phyloP scores from a whole-genome alignment of 441 rosid genomes.

The Erodium texanum region DNA sequence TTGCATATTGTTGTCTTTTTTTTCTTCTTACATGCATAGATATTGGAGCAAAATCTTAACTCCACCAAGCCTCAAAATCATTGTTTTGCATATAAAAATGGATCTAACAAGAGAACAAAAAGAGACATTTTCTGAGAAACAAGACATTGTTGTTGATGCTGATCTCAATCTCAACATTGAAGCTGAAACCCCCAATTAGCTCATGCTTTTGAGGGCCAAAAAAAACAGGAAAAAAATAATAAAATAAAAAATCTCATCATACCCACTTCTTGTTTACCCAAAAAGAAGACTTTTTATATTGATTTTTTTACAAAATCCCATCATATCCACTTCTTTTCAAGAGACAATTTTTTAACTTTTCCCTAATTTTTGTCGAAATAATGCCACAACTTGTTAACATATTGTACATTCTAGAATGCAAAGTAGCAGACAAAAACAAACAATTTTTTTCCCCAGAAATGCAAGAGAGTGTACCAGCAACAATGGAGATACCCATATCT shows the following conservation, averaged over 20 bases:
- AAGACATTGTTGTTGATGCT: not conserved
- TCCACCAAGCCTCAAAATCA: not conserved
- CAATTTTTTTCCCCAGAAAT: not conserved
- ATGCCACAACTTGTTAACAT: not conserved
- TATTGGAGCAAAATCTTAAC: not conserved
- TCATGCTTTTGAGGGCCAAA: not conserved
- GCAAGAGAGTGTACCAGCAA: conserved; percentile 51
- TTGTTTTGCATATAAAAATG: not conserved
- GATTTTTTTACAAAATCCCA: not conserved
- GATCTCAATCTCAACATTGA: not conserved
- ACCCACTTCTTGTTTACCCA: conserved; percentile 1
- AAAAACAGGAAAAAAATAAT: not conserved
- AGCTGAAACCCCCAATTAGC: conserved; percentile 5
- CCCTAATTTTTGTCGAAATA: not conserved
- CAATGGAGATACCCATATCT: conserved; percentile 81
- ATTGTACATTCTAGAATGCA: conserved; percentile 5
- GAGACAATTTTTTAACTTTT: not conserved
- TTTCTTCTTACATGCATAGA: not conserved
- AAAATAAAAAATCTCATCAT: not conserved
- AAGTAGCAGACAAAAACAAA: not conserved
- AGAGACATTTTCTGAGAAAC: not conserved
- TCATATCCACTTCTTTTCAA: conserved; percentile 5
- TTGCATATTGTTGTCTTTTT: not conserved
- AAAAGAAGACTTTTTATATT: not conserved
- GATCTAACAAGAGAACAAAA: not conserved